A percentile compares a stretch with the other conserved stretches of the same genome.
phyloP scores from a whole-genome alignment of 1,284 basidiomycete genomes.

The Trametes hirsuta region DNA sequence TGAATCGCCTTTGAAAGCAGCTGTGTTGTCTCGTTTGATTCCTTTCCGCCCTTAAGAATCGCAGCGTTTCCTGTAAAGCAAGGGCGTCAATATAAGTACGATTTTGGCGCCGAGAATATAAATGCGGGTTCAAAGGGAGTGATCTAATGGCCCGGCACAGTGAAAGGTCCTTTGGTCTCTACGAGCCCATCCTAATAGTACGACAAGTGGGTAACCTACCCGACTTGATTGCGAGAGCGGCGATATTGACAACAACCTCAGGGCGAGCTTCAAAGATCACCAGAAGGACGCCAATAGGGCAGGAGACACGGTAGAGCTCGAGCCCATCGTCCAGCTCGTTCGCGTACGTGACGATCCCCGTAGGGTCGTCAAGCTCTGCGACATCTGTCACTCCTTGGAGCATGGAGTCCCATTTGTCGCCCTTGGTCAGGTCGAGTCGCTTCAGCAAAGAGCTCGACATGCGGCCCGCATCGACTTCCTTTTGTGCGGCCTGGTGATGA shows the following conservation, averaged over 20 bases:
- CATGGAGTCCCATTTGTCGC: conserved; percentile 95
- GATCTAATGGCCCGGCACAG: too few species aligned
- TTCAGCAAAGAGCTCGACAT: conserved; percentile 85
- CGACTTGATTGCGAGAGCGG: conserved; percentile 94
- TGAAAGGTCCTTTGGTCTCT: too few species aligned
- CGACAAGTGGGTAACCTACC: conserved; percentile 52
- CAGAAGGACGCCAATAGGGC: conserved; percentile 95
- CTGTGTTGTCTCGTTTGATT: conserved; percentile 79
- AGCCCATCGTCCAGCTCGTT: conserved; percentile 84
- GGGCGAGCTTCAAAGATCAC: conserved; percentile 98
- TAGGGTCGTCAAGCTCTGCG: conserved; percentile 84
- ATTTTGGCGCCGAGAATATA: background rate
- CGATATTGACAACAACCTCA: conserved; percentile 98
- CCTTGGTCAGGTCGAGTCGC: conserved; percentile 82
- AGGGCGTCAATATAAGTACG: background rate
- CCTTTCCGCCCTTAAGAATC: conserved; percentile 96
- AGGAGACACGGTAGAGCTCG: conserved; percentile 92
- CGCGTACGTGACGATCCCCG: conserved; percentile 87
- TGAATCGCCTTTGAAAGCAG: conserved; percentile 83
- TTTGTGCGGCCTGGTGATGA: conserved; percentile 65
- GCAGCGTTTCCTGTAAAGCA: conserved; percentile 79
- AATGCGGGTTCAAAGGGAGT: background rate
- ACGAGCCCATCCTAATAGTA: too few species aligned
- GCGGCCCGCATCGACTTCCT: conserved; percentile 79
- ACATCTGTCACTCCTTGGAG: conserved; percentile 91